These are phyloP conservation scores for Hymenoscyphus occultus DNA, from an alignment of 2,329 filamentous ascomycete species.

Conservation along the genomic window DNA sequence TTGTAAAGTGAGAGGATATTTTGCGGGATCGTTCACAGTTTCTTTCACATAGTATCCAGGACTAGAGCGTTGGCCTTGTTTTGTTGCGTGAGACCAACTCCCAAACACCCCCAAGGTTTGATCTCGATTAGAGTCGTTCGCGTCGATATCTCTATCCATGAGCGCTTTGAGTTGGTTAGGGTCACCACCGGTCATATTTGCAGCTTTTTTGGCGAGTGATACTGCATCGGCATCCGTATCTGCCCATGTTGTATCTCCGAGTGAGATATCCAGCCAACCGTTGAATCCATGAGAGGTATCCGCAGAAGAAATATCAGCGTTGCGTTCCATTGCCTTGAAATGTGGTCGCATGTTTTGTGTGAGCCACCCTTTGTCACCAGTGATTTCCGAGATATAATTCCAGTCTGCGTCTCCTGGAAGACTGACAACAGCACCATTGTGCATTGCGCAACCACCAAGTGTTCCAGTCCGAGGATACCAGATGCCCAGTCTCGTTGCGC, in stretches of 20 bases:
- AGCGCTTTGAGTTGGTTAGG: conserved; percentile 10
- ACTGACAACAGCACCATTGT: conserved; percentile 27
- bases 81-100: conserved; percentile 11
- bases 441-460: conserved; percentile 32
- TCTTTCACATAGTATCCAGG: conserved; percentile 13
- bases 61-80: conserved; percentile 10
- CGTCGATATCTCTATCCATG: conserved; percentile 12
- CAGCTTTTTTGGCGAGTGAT: conserved; percentile 10
- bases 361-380: conserved; percentile 23
- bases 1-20: conserved; percentile 25
- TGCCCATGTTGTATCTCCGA: conserved; percentile 13
- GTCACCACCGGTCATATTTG: conserved; percentile 3
- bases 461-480: conserved; percentile 35
- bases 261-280: conserved; percentile 9
- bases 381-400: conserved; percentile 26
- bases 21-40: conserved; percentile 10
- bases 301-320: conserved; percentile 10
- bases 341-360: conserved; percentile 12
- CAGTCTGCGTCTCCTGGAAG: conserved; percentile 28
- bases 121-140: conserved; percentile 9
- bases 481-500: conserved; percentile 29
- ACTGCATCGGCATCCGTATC: conserved; percentile 10
- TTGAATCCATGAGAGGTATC: conserved; percentile 12
- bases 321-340: conserved; percentile 12
- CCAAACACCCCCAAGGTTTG: conserved; percentile 9